These are phyloP conservation scores for Pseudonitzschia multistriata DNA, from an alignment of 108 stramenopile genomes.

Conservation along the genomic window DNA sequence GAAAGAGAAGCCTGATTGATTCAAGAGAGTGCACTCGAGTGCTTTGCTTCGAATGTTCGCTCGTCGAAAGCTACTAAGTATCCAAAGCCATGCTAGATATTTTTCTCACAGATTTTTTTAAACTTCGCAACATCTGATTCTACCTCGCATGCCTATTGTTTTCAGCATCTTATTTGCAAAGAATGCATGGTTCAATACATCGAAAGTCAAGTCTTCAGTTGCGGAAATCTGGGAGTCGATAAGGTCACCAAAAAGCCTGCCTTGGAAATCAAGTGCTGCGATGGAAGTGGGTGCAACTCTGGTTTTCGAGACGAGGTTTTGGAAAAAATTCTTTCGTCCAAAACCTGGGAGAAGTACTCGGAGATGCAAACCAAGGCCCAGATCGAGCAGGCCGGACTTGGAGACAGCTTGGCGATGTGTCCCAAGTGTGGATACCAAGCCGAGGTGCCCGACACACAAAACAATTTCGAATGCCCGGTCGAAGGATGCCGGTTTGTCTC, in stretches of 20 bases:
- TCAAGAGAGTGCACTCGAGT: background rate
- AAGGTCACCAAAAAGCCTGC: constrained; percentile 37
- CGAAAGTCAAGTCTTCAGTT: constrained; percentile 73
- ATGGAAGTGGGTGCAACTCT: constrained; percentile 59
- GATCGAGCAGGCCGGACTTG: constrained; percentile 51
- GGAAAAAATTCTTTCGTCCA: constrained; percentile 55
- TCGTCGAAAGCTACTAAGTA: too few relatives aligned
- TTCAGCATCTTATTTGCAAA: constrained; percentile 71
- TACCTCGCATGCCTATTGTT: too few relatives aligned
- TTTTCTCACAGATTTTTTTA: background rate
- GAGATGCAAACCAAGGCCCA: constrained; percentile 57
- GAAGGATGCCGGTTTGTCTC: constrained; percentile 66
- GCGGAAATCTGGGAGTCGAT: constrained; percentile 61
- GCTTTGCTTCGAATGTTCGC: too few relatives aligned
- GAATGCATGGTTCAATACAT: constrained; percentile 66
- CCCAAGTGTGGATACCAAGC: constrained; percentile 83
- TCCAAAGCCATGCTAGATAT: background rate
- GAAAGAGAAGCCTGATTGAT: too few relatives aligned
- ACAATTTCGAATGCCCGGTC: constrained; percentile 60
- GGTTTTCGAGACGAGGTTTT: constrained; percentile 62
- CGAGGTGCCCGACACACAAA: constrained; percentile 41
- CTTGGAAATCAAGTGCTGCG: constrained; percentile 73
- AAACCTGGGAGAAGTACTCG: constrained; percentile 76
- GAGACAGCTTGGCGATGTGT: constrained; percentile 51
- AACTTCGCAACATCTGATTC: too few relatives aligned